Percentiles rank a stretch among this genome's conserved stretches.
phyloP scores from a whole-genome alignment of 164 flowering plant species.

The Saururus chinensis region DNA sequence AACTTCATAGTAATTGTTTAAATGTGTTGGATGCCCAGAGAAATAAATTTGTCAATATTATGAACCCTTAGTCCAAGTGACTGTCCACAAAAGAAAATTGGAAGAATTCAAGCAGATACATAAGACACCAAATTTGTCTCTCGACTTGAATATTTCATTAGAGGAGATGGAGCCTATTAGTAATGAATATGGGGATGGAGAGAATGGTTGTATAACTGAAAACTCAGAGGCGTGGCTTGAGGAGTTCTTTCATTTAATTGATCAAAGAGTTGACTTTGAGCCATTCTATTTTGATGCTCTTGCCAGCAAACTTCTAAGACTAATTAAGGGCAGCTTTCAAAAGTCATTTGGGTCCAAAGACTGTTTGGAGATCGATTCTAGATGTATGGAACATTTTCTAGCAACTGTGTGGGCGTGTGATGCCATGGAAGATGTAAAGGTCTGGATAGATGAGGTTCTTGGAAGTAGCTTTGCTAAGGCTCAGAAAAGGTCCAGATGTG shows the following conservation, averaged over 20 bases:
- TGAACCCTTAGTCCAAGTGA: conserved; percentile 3
- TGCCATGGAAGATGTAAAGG: conserved; percentile 19
- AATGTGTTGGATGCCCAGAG: conserved; percentile 6
- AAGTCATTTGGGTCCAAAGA: conserved; percentile 26
- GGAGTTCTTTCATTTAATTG: conserved; percentile 32
- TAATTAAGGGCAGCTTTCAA: conserved; percentile 26
- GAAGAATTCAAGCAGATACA: conserved; percentile 9
- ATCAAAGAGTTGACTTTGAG: conserved; percentile 40
- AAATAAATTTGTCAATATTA: neutral
- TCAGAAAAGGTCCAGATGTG: conserved; percentile 22
- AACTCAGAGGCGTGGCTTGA: conserved; percentile 53
- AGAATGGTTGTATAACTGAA: conserved; percentile 24
- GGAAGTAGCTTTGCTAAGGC: conserved; percentile 42
- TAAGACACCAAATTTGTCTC: conserved; percentile 24
- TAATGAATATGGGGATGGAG: conserved; percentile 13
- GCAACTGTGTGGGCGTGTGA: conserved; percentile 55
- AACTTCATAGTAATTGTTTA: conserved; percentile 5
- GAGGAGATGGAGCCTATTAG: conserved; percentile 33
- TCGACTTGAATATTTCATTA: conserved; percentile 79
- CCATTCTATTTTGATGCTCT: conserved; percentile 66
- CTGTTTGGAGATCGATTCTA: conserved; percentile 47
- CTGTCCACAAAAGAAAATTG: conserved; percentile 51
- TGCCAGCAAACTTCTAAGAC: conserved; percentile 25
- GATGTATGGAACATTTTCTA: conserved; percentile 62
- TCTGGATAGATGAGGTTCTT: conserved; percentile 62